phyloP scores from a whole-genome alignment of 768 basidiomycete genomes.

The Coprinellus micaceus region DNA sequence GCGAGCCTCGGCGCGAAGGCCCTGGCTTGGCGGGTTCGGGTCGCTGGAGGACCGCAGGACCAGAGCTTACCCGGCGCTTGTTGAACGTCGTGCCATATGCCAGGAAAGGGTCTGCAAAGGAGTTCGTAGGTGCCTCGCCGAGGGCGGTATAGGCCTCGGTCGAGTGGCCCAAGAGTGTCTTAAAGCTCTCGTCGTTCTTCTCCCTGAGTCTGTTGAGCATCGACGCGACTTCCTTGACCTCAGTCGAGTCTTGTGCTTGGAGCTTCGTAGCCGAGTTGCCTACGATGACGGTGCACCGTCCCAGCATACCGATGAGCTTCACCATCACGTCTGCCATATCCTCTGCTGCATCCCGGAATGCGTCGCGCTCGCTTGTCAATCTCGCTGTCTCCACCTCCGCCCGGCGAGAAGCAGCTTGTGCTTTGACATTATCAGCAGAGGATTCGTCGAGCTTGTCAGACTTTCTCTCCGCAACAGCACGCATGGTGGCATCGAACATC shows the following conservation, averaged over 20 bases:
- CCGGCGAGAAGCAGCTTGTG: slow-evolving; percentile 61
- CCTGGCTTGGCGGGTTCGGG: slow-evolving; percentile 16
- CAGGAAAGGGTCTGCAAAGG: slow-evolving; percentile 41
- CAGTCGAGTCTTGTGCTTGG: slow-evolving; percentile 26
- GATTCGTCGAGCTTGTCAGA: slow-evolving; percentile 76
- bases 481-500: slow-evolving; percentile 83
- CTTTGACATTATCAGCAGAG: slow-evolving; percentile 64
- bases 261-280: slow-evolving; percentile 50
- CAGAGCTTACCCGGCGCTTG: slow-evolving; percentile 47
- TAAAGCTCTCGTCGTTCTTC: slow-evolving; percentile 69
- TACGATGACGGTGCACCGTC: slow-evolving; percentile 70
- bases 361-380: slow-evolving; percentile 63
- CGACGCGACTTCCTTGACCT: slow-evolving; percentile 45
- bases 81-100: slow-evolving; percentile 45
- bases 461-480: slow-evolving; percentile 76
- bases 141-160: slow-evolving; percentile 48
- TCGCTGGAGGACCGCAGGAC: slow-evolving; percentile 41
- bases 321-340: slow-evolving; percentile 68
- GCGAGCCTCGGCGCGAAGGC: slow-evolving; percentile 39
- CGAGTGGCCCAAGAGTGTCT: slow-evolving; percentile 62
- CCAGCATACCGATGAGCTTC: slow-evolving; percentile 74
- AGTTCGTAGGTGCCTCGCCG: slow-evolving; percentile 8
- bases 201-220: slow-evolving; percentile 54
- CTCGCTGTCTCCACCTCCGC: slow-evolving; percentile 69
- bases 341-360: slow-evolving; percentile 55